Evolutionary conservation across 2,329 filamentous ascomycete species (phyloP), one percentile per base, ranked within the genome.

Genomic region (Fusarium sacchari): DNA sequence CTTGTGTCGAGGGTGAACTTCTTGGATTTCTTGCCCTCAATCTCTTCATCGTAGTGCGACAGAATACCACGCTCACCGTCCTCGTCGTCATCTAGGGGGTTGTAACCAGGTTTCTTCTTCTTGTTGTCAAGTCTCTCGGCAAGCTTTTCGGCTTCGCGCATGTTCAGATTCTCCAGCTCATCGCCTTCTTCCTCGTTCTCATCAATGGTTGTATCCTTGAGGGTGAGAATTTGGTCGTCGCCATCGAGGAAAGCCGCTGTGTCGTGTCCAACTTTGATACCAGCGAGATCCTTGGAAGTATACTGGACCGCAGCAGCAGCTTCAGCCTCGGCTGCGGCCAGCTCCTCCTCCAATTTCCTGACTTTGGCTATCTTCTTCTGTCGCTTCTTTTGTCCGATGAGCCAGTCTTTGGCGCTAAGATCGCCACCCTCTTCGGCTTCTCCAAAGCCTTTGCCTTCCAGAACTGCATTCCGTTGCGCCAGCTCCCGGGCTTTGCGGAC

Each of bases 31-130:
- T 97, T 97, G 62, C 95, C 95, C 40, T 93, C 90, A 60, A 98
- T 97, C 79, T 97, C 96, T 73, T 98, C 96, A 77, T 98, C 96
- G 79, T 99, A 99, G 76, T 99, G 96, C 20, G 93, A 90, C 46
- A 99, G 84, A 30, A 99, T 91, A 11, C 88, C 88, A 24, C 88
- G 88, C 65, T 91, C 86, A 18, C 89, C 92, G 30, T 88, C 88
- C 34, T 91, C 88, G 49, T 93, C 92, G 39, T 92, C 85, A 72
- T 94, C 85, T 69, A 94, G 92, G 1, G 96, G 95, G 77, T 99
- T 94, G 81, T 99, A 99, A 3, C 91, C 91, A 1, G 93, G 92
- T 79, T 92, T 94, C 82, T 95, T 94, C 87, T 97, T 98, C 85
- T 98, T 97, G 44, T 95, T 83, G 46, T 96, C 91, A 18, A 98